These are phyloP conservation scores for Penicillium samsonianum DNA, from an alignment of 495 filamentous ascomycete genomes.

Conservation along the genomic window DNA sequence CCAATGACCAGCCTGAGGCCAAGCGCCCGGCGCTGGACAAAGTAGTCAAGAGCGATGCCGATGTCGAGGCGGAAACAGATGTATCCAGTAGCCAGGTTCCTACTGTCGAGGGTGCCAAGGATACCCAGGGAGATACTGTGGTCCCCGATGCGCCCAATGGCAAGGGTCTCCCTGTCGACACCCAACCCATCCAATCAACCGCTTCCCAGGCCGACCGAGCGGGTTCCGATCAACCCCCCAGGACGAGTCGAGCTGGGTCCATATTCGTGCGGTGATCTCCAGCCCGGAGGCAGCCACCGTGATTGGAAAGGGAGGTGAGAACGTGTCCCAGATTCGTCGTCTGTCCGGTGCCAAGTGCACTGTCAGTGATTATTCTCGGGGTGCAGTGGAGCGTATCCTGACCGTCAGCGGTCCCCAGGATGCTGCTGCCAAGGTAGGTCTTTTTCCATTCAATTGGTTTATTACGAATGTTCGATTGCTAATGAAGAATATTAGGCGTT, in stretches of 20 bases:
- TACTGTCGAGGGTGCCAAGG: slow-evolving; percentile 44
- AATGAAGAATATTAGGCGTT: slow-evolving; percentile 68
- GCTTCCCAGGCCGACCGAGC: slow-evolving; percentile 56
- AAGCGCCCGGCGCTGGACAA: slow-evolving; percentile 97
- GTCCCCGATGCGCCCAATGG: slow-evolving; percentile 71
- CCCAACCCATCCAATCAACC: slow-evolving; percentile 68
- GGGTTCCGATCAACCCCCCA: slow-evolving; percentile 55
- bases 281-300: slow-evolving; percentile 96
- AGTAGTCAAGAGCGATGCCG: slow-evolving; percentile 63
- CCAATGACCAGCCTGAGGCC: slow-evolving; percentile 90
- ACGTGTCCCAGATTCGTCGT: slow-evolving; percentile 90
- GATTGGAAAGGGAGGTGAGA: slow-evolving; percentile 98
- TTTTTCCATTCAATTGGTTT: slow-evolving; percentile 4
- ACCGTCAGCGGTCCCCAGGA: slow-evolving; percentile 96
- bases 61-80: slow-evolving; percentile 53
- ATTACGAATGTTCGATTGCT: slow-evolving; percentile 8
- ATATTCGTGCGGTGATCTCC: slow-evolving; percentile 92
- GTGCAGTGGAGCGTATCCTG: slow-evolving; percentile 93
- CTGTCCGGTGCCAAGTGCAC: slow-evolving; percentile 96
- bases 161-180: slow-evolving; percentile 44
- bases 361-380: slow-evolving; percentile 95
- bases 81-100: slow-evolving; percentile 48
- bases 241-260: slow-evolving; percentile 95
- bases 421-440: slow-evolving; percentile 89
- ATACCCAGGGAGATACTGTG: slow-evolving; percentile 63